Evolutionary conservation across 2,329 filamentous ascomycete species (phyloP).

Genomic region (Pseudogymnoascus sp.): DNA sequence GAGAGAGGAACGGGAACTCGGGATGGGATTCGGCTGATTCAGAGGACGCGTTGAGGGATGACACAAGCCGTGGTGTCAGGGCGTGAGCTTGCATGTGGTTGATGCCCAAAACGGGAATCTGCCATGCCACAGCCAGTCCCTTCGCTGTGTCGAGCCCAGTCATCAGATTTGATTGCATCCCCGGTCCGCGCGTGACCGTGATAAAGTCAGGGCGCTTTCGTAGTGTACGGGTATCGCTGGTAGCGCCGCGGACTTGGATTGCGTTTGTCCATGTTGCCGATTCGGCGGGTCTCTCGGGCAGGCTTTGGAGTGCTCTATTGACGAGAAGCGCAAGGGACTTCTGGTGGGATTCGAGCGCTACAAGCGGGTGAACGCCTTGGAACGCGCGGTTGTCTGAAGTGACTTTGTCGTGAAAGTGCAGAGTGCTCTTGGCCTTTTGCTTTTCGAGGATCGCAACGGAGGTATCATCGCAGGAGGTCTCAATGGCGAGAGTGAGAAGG

Average conservation of each 20-base stretch:
- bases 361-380: conserved; percentile 70
- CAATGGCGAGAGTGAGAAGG: conserved; percentile 62
- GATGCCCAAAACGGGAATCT: conserved; percentile 72
- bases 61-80: conserved; percentile 71
- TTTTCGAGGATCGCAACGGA: conserved; percentile 75
- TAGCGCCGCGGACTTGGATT: conserved; percentile 15
- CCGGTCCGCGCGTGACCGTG: conserved; percentile 83
- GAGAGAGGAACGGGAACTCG: conserved; percentile 73
- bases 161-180: conserved; percentile 72
- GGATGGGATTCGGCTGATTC: conserved; percentile 31
- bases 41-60: conserved; percentile 41
- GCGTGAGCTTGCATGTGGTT: conserved; percentile 98
- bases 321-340: conserved; percentile 61
- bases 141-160: conserved; percentile 79
- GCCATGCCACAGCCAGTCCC: conserved; percentile 76
- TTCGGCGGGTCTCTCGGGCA: conserved; percentile 30
- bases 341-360: conserved; percentile 69
- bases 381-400: conserved; percentile 71
- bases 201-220: conserved; percentile 66
- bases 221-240: not conserved
- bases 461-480: conserved; percentile 88
- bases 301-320: conserved; percentile 47
- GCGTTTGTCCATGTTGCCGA: conserved; percentile 16
- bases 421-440: conserved; percentile 28
- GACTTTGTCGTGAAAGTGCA: conserved; percentile 74